These are phyloP conservation scores for Naegleria gruberi DNA, from an alignment of 208 protist genomes.

Conservation along the genomic window DNA sequence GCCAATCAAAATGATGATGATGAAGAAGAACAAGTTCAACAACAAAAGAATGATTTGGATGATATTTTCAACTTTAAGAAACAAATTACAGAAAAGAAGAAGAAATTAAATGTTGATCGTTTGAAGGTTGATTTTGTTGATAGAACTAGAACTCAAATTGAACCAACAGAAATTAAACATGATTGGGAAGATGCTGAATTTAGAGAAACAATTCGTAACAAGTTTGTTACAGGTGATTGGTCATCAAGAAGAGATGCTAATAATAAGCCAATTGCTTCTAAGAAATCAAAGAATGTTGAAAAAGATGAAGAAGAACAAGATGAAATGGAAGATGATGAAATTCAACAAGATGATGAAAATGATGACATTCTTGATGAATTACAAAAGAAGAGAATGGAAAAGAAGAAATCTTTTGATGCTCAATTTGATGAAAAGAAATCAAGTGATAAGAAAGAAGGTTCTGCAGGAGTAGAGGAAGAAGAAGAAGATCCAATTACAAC, in stretches of 20 bases:
- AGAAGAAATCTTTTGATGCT: conserved; percentile 48
- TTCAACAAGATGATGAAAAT: not conserved
- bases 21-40: conserved; percentile 33
- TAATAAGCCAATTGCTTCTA: not conserved
- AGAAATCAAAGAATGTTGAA: not conserved
- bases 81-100: conserved; percentile 14
- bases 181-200: conserved; percentile 39
- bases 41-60: conserved; percentile 40
- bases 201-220: conserved; percentile 67
- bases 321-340: conserved; percentile 33
- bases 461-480: conserved; percentile 25
- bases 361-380: not conserved
- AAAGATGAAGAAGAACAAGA: conserved; percentile 31
- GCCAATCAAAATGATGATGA: conserved; percentile 27
- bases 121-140: conserved; percentile 38
- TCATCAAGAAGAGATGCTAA: conserved; percentile 36
- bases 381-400: conserved; percentile 60
- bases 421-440: not conserved
- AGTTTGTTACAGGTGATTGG: conserved; percentile 91
- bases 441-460: not conserved
- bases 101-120: conserved; percentile 13
- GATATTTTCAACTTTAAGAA: conserved; percentile 36
- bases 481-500: conserved; percentile 17
- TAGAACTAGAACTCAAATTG: not conserved
- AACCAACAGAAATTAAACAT: conserved; percentile 12